A percentile compares a stretch with the other conserved stretches of the same genome.
Conservation (phyloP, 2,329 filamentous ascomycete genomes). For the Xylariaceae sp. region DNA sequence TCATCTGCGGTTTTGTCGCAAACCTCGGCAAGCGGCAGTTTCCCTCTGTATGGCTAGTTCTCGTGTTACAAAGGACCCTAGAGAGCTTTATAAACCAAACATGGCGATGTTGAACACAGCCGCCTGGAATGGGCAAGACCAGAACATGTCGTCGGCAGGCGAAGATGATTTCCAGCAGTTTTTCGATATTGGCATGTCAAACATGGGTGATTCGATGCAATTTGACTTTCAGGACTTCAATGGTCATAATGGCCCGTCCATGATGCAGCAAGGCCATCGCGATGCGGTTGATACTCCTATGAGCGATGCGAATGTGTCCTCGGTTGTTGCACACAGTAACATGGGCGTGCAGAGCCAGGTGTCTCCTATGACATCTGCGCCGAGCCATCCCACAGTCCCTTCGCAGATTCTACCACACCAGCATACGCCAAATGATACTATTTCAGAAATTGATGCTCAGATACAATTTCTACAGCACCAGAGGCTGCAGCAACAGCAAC, state of each 20-base stretch:
- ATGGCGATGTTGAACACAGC: slow-evolving; percentile 59
- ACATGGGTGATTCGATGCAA: slow-evolving; percentile 58
- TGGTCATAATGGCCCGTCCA: slow-evolving; percentile 44
- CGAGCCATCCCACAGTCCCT: slow-evolving; percentile 53
- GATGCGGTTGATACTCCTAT: slow-evolving; percentile 58
- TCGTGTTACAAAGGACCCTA: slow-evolving; percentile 7
- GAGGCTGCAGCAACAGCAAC: slow-evolving; percentile 65
- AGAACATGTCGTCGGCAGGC: slow-evolving; percentile 54
- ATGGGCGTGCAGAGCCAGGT: slow-evolving; percentile 53
- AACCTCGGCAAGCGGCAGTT: slow-evolving; percentile 13
- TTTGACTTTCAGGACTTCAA: slow-evolving; percentile 67
- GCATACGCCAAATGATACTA: slow-evolving; percentile 55
- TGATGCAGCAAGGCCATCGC: slow-evolving; percentile 47
- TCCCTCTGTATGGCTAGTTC: slow-evolving; percentile 5
- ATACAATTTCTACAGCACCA: slow-evolving; percentile 71
- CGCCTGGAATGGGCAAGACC: slow-evolving; percentile 63
- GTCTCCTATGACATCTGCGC: slow-evolving; percentile 54
- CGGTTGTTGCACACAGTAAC: slow-evolving; percentile 45
- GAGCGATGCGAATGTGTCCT: slow-evolving; percentile 50
- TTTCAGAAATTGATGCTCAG: slow-evolving; percentile 67
- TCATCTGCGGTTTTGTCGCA: neutral
- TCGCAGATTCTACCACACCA: slow-evolving; percentile 53
- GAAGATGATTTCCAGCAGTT: slow-evolving; percentile 71
- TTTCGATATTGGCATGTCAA: slow-evolving; percentile 63
- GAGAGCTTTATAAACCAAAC: slow-evolving; percentile 6